phyloP scores from a whole-genome alignment of 805 yeast genomes.

The Zygoascus biomembranicola region DNA sequence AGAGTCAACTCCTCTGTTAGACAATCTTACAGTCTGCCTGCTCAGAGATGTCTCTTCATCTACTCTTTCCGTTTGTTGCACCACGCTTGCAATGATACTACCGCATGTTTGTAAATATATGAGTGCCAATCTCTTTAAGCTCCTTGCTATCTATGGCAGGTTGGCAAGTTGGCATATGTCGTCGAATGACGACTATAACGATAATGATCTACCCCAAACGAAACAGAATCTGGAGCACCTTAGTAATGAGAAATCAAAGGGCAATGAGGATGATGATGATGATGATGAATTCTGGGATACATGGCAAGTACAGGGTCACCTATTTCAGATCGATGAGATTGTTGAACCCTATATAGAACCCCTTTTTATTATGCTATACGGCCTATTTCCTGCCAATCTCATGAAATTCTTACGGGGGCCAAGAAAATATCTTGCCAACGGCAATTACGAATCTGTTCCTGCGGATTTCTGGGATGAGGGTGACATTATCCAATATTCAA shows the following conservation, averaged over 20 bases:
- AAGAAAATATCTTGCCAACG: slow-evolving; percentile 24
- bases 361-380: slow-evolving; percentile 46
- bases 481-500: slow-evolving; percentile 26
- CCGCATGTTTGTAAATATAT: slow-evolving; percentile 39
- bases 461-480: slow-evolving; percentile 29
- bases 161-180: slow-evolving; percentile 32
- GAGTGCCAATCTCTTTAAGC: slow-evolving; percentile 29
- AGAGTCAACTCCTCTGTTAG: slow-evolving; percentile 31
- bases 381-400: slow-evolving; percentile 47
- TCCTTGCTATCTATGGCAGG: slow-evolving; percentile 40
- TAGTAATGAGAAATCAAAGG: slow-evolving; percentile 10
- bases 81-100: slow-evolving; percentile 34
- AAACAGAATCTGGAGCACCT: slow-evolving; percentile 1
- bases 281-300: slow-evolving; percentile 5
- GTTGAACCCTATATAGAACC: slow-evolving; percentile 26
- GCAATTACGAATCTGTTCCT: slow-evolving; percentile 14
- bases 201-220: slow-evolving; percentile 2
- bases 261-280: slow-evolving; percentile 4
- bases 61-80: slow-evolving; percentile 31
- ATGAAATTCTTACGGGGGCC: slow-evolving; percentile 38
- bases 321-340: slow-evolving; percentile 8
- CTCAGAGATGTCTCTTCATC: slow-evolving; percentile 36
- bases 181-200: not conserved
- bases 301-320: slow-evolving; percentile 23
- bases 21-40: slow-evolving; percentile 32